Percentiles rank a stretch among this genome's conserved stretches.
Conservation (phyloP, 2,329 filamentous ascomycete species). For the Beauveria sp. region DNA sequence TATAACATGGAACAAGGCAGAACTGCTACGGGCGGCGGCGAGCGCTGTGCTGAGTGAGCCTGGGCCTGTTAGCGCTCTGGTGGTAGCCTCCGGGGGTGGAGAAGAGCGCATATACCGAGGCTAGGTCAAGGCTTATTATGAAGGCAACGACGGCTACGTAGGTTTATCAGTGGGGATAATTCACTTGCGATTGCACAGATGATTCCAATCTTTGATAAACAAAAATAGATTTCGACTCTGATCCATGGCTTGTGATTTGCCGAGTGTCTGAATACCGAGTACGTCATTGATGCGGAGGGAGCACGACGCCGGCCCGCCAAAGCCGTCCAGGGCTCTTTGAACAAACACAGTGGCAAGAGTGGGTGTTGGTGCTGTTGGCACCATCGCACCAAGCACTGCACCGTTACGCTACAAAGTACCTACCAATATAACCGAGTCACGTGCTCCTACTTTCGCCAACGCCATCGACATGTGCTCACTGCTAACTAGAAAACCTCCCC, state of each 20-base stretch:
- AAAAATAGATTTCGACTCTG: neutral
- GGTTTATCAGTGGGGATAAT: neutral
- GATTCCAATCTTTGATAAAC: neutral
- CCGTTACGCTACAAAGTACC: neutral
- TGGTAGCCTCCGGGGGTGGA: constrained; percentile 6
- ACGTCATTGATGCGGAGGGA: neutral
- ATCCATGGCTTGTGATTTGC: neutral
- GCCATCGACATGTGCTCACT: constrained; percentile 3
- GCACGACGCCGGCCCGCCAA: constrained; percentile 2
- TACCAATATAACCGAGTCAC: constrained; percentile 1
- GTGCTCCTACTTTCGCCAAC: neutral
- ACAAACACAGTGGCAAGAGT: neutral
- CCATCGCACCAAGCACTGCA: neutral
- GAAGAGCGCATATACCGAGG: constrained; percentile 7
- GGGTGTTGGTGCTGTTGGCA: neutral
- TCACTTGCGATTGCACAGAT: too few species aligned
- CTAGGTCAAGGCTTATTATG: neutral
- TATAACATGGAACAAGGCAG: neutral
- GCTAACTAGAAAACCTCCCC: neutral
- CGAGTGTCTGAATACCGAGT: neutral
- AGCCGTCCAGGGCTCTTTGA: neutral
- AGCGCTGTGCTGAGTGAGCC: neutral
- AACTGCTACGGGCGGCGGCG: neutral
- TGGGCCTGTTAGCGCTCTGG: neutral
- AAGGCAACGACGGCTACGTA: constrained; percentile 1